phyloP scores from a whole-genome alignment of 2,329 filamentous ascomycete species.

The Aspergillus oerlinghausenensis region DNA sequence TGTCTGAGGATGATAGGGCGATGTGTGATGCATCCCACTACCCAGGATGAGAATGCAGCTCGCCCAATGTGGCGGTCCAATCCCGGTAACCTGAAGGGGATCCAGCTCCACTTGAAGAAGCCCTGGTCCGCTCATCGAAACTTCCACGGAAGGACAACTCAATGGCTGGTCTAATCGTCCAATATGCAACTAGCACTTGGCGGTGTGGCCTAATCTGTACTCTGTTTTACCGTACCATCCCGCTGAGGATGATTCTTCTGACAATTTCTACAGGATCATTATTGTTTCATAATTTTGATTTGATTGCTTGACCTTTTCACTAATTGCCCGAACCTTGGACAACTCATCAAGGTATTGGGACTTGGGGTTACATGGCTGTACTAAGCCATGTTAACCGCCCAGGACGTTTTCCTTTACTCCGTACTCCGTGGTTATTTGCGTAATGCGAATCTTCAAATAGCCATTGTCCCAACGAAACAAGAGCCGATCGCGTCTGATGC shows the following conservation, averaged over 20 bases:
- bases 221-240: neutral
- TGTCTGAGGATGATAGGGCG: neutral
- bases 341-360: neutral
- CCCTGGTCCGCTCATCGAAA: conserved; percentile 24
- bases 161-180: neutral
- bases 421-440: neutral
- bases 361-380: neutral
- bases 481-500: neutral
- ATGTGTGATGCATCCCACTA: neutral
- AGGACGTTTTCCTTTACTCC: neutral
- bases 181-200: neutral
- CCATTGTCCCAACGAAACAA: neutral
- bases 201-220: neutral
- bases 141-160: conserved; percentile 15
- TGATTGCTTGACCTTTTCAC: neutral
- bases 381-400: neutral
- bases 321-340: neutral
- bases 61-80: conserved; percentile 24
- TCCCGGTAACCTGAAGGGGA: conserved; percentile 11
- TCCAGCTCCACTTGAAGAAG: conserved; percentile 13
- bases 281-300: neutral
- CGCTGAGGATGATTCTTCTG: neutral
- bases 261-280: neutral
- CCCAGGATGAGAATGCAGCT: conserved; percentile 13
- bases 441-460: neutral